A percentile compares a stretch with the other conserved stretches of the same genome.
These are phyloP conservation scores for Eucalyptus curtisii DNA, from an alignment of 345 rosid species.

Conservation along the genomic window DNA sequence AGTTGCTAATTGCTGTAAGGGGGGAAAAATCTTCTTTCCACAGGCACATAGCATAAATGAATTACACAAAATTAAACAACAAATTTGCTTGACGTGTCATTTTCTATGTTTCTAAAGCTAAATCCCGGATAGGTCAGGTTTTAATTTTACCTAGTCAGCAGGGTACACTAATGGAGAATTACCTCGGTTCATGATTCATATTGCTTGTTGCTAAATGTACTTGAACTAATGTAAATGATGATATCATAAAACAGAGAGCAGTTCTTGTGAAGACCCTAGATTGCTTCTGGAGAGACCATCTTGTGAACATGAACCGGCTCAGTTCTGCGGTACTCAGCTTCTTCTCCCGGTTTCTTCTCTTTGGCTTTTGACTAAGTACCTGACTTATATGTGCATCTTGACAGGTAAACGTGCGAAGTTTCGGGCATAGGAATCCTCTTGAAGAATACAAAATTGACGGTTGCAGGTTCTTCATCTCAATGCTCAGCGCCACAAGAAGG, in stretches of 20 bases:
- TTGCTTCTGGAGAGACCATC: conserved; percentile 94
- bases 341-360: not conserved
- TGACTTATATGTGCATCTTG: not conserved
- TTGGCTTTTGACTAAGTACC: not conserved
- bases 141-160: not conserved
- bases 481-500: conserved; percentile 90
- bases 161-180: not conserved
- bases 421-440: conserved; percentile 95
- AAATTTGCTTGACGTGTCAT: not conserved
- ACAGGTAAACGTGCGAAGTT: conserved; percentile 89
- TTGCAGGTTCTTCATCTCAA: conserved; percentile 87
- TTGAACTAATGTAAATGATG: not conserved
- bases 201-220: not conserved
- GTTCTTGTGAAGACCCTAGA: conserved; percentile 82
- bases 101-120: not conserved
- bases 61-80: not conserved
- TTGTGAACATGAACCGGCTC: conserved; percentile 85
- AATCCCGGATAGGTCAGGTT: not conserved
- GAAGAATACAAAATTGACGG: conserved; percentile 98
- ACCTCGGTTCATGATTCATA: not conserved
- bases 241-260: conserved; percentile 42
- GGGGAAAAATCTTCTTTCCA: not conserved
- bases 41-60: not conserved
- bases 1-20: not conserved
- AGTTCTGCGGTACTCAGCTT: conserved; percentile 63